Evolutionary conservation across 768 basidiomycete species (phyloP).

Genomic region (Agaricus sinodeliciosus): DNA sequence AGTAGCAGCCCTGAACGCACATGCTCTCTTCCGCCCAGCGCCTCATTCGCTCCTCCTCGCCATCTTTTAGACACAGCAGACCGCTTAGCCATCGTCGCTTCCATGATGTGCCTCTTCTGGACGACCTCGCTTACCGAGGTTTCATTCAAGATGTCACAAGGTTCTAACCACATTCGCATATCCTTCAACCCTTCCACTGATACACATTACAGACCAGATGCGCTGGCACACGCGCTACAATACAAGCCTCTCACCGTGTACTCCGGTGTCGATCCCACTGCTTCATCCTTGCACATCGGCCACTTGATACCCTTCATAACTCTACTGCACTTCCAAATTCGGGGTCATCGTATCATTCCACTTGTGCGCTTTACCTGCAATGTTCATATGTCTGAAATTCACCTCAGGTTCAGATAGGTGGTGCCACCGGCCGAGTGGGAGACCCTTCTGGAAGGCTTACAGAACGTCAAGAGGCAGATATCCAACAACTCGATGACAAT

Average conservation of each 20-base stretch:
- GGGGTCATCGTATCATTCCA: constrained; percentile 79
- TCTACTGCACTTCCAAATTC: constrained; percentile 79
- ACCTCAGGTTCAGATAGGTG: constrained; percentile 68
- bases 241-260: constrained; percentile 56
- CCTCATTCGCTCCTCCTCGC: not conserved
- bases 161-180: constrained; percentile 16
- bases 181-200: not conserved
- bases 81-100: not conserved
- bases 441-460: constrained; percentile 88
- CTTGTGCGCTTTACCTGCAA: constrained; percentile 52
- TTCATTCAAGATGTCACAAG: constrained; percentile 43
- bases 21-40: constrained; percentile 1
- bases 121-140: constrained; percentile 38
- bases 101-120: constrained; percentile 23
- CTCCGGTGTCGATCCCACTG: constrained; percentile 90
- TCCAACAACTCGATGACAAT: constrained; percentile 57
- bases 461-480: constrained; percentile 69
- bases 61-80: not conserved
- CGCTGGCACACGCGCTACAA: constrained; percentile 30
- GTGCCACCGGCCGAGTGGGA: constrained; percentile 93
- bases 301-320: constrained; percentile 87
- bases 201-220: constrained; percentile 29
- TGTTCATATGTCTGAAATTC: not conserved
- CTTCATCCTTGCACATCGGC: constrained; percentile 84
- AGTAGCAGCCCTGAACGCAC: not conserved